Evolutionary conservation across 1,139 yeast genomes (phyloP).

Genomic region (Sugiyamaella castrensis): DNA sequence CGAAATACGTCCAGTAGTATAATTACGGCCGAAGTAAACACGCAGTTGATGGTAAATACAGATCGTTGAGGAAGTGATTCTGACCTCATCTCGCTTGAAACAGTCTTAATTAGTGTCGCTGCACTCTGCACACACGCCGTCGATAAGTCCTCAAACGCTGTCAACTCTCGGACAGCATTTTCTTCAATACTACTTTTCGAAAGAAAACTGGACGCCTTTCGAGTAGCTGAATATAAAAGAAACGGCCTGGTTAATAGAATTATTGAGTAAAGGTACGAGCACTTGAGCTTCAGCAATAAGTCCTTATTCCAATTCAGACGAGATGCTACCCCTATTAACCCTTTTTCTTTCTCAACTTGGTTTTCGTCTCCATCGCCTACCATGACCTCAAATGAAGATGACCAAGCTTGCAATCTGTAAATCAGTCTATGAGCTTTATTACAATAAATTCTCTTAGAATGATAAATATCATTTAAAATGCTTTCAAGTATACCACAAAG

Average conservation of each 20-base stretch:
- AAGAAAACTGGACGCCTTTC: neutral
- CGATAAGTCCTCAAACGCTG: neutral
- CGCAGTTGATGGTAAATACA: neutral
- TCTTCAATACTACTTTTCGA: neutral
- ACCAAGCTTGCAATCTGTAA: neutral
- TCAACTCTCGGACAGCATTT: neutral
- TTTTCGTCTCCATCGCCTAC: neutral
- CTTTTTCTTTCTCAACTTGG: neutral
- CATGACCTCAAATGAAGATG: neutral
- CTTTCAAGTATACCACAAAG: neutral
- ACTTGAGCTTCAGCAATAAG: neutral
- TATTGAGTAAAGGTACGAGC: conserved; percentile 1
- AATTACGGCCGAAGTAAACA: neutral
- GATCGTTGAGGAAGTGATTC: neutral
- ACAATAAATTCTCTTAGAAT: neutral
- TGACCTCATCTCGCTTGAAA: neutral
- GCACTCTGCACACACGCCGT: conserved; percentile 3
- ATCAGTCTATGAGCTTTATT: neutral
- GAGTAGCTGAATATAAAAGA: neutral
- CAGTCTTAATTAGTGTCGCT: neutral
- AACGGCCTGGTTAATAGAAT: conserved; percentile 2
- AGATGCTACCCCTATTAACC: neutral
- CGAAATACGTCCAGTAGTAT: neutral
- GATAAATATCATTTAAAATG: conserved; percentile 2
- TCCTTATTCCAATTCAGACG: neutral